These are phyloP conservation scores for Hypomyces perniciosus DNA, from an alignment of 2,329 filamentous ascomycete species.

Conservation along the genomic window DNA sequence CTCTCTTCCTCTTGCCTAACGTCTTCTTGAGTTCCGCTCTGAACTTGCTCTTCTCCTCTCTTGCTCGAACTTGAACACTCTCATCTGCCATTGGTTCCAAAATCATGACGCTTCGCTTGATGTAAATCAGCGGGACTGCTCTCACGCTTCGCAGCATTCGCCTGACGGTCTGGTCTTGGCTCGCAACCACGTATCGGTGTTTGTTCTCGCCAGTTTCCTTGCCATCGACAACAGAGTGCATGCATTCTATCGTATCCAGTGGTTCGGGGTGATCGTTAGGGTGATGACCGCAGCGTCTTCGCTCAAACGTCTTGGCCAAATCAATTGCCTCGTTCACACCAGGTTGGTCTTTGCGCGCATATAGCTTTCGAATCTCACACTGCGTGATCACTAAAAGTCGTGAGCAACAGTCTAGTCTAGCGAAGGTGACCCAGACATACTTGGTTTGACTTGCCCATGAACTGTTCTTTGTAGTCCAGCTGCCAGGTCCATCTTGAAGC, in stretches of 20 bases:
- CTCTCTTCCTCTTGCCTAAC: conserved; percentile 46
- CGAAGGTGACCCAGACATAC: conserved; percentile 39
- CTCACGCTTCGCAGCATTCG: conserved; percentile 58
- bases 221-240: conserved; percentile 70
- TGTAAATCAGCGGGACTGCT: conserved; percentile 72
- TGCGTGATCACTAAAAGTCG: conserved; percentile 62
- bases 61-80: conserved; percentile 56
- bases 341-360: conserved; percentile 53
- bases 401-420: conserved; percentile 17
- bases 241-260: conserved; percentile 62
- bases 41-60: conserved; percentile 70
- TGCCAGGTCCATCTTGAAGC: conserved; percentile 85
- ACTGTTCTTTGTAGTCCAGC: conserved; percentile 73
- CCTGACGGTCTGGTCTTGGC: conserved; percentile 61
- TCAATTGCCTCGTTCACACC: conserved; percentile 58
- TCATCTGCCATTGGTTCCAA: conserved; percentile 65
- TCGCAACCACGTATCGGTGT: conserved; percentile 72
- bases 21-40: conserved; percentile 57
- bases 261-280: conserved; percentile 65
- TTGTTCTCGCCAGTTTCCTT: conserved; percentile 68
- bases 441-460: conserved; percentile 78
- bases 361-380: conserved; percentile 75
- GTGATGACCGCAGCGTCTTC: conserved; percentile 72
- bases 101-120: conserved; percentile 69
- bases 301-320: conserved; percentile 68